A percentile compares a stretch with the other conserved stretches of the same genome.
phyloP scores from a whole-genome alignment of 352 stramenopile species.

The Globisporangium spiculum region DNA sequence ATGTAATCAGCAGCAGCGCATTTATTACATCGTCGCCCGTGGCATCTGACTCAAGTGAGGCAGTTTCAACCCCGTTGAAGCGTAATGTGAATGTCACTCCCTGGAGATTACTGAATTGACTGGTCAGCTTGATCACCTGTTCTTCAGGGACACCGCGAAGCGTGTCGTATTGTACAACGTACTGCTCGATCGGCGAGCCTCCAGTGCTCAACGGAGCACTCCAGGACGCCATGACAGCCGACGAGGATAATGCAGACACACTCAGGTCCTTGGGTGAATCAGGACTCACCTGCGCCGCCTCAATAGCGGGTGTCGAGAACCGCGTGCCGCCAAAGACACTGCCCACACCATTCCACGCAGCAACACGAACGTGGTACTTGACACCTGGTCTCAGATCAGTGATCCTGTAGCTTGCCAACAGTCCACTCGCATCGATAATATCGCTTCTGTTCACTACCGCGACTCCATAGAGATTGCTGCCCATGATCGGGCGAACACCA shows the following conservation, averaged over 20 bases:
- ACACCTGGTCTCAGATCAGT: constrained; percentile 32
- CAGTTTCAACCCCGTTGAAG: constrained; percentile 17
- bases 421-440: constrained; percentile 19
- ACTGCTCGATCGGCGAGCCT: constrained; percentile 38
- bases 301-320: constrained; percentile 76
- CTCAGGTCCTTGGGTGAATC: constrained; percentile 47
- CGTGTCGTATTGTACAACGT: constrained; percentile 60
- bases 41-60: constrained; percentile 36
- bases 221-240: constrained; percentile 49
- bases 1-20: constrained; percentile 8
- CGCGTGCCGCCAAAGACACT: constrained; percentile 76
- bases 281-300: constrained; percentile 31
- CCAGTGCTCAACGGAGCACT: constrained; percentile 48
- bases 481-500: constrained; percentile 75
- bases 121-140: constrained; percentile 47
- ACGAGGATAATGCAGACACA: constrained; percentile 35
- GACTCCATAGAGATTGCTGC: constrained; percentile 62
- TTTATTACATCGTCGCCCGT: constrained; percentile 30
- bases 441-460: constrained; percentile 41
- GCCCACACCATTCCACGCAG: constrained; percentile 92
- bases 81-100: constrained; percentile 35
- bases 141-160: constrained; percentile 57
- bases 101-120: constrained; percentile 31
- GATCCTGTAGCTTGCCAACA: constrained; percentile 33
- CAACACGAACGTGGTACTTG: constrained; percentile 86